Base-by-base conservation (phyloP, 192 early-diverging fungal species). In the Coemansia sp. region DNA sequence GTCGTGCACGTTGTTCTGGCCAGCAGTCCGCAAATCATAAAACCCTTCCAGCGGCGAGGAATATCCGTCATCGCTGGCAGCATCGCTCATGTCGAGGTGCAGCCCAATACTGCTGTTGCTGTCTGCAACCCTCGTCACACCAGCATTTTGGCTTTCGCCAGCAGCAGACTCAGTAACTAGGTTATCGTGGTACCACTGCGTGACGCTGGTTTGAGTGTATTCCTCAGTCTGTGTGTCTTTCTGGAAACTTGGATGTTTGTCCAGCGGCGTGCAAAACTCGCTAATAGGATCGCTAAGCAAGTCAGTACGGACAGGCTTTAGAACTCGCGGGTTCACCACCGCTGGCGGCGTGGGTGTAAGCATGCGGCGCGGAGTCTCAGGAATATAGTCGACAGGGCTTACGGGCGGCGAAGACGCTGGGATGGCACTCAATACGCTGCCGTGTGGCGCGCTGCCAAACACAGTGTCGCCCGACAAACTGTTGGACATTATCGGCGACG, bases 11-110 rank as follows among this genome's bases (percentile, higher is more conserved):
- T 56, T 49, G 15, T 47, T 55, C 14, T 50, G 56, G 5, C 36
- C 25, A 26, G 52, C 12, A 3, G 58, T 34, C 8, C 68, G 64
- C 61, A 79, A 40, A 49, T 71, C 64, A 64, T 71, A 79, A 61
- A 79, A 79, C 4, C 76, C 76, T 42, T 79, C 76, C 25, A 79
- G 61, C 37, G 76, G 76, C 26, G 76, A 79, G 34, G 64, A 66
- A 51, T 70, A 76, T 21, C 73, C 73, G 14, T 61, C 73, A 14
- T 68, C 66, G 52, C 25, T 50, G 9, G 20, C 65, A 14, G 4
- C 28, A 25, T 36, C 23, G 23, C 24, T 26, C 14, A 28, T 46
- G n/a, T 26, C 9, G 12, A 8, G 24, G 9, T 9, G 24, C 11
- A n/a, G 14, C 11, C 34, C 59, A 18, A 18, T 44, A 28, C 61